These are phyloP conservation scores for Daldinia vernicosa DNA, from an alignment of 495 filamentous ascomycete genomes.

Conservation along the genomic window DNA sequence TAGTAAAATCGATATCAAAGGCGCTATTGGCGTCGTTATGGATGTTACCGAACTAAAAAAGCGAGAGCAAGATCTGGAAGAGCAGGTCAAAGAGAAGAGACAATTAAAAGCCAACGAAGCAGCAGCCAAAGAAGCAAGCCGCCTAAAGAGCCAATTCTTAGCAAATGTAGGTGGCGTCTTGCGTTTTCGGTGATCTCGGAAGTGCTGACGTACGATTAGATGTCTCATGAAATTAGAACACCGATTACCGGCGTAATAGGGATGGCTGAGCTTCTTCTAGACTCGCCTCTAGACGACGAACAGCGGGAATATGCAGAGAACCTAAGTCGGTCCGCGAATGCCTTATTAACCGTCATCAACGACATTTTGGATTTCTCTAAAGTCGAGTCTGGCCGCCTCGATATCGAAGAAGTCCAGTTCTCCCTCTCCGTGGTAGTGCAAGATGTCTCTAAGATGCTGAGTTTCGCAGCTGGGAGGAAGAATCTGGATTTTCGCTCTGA, in stretches of 20 bases:
- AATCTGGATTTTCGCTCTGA: conserved; percentile 64
- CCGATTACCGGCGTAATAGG: conserved; percentile 73
- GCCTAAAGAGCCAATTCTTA: conserved; percentile 74
- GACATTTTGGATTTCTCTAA: conserved; percentile 91
- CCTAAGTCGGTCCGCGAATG: conserved; percentile 81
- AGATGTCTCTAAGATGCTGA: conserved; percentile 73
- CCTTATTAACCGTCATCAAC: conserved; percentile 87
- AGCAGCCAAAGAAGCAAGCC: conserved; percentile 73
- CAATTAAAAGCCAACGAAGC: conserved; percentile 70
- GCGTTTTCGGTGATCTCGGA: neutral
- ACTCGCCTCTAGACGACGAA: conserved; percentile 70
- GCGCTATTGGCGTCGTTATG: conserved; percentile 73
- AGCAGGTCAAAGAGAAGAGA: conserved; percentile 68
- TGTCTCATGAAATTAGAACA: conserved; percentile 91
- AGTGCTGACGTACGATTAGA: conserved; percentile 53
- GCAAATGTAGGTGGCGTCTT: conserved; percentile 56
- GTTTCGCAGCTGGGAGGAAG: conserved; percentile 66
- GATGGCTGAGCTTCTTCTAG: conserved; percentile 74
- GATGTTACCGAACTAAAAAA: conserved; percentile 73
- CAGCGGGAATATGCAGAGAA: conserved; percentile 80
- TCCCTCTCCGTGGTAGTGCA: conserved; percentile 75
- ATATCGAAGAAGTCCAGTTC: conserved; percentile 82
- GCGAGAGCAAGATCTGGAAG: conserved; percentile 63
- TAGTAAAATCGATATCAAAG: conserved; percentile 61
- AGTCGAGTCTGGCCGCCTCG: conserved; percentile 77